phyloP scores from a whole-genome alignment of 73 alveolate genomes.

The Diophrys sp. region DNA sequence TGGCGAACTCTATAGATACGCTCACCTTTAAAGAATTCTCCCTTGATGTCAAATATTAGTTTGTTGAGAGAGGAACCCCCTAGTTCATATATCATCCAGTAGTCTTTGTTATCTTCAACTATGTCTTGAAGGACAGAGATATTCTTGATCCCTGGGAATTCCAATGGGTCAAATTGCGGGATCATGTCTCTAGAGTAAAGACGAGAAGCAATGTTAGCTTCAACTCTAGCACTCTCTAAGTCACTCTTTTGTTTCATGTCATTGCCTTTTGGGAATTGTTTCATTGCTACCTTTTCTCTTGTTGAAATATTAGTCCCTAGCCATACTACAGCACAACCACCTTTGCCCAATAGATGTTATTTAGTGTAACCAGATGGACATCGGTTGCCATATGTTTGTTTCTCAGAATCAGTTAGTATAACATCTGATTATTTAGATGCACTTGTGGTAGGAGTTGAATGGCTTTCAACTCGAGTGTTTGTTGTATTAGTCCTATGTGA shows the following conservation, averaged over 20 bases:
- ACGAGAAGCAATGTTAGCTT: slow-evolving; percentile 4
- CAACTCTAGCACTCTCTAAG: slow-evolving; percentile 20
- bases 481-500: background rate
- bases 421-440: background rate
- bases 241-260: slow-evolving; percentile 53
- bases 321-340: slow-evolving; percentile 86
- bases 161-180: slow-evolving; percentile 15
- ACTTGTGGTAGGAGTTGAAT: background rate
- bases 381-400: slow-evolving; percentile 56
- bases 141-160: slow-evolving; percentile 41
- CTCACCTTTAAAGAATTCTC: slow-evolving; percentile 74
- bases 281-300: slow-evolving; percentile 60
- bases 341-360: slow-evolving; percentile 65
- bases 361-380: slow-evolving; percentile 60
- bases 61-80: slow-evolving; percentile 66
- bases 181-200: slow-evolving; percentile 10
- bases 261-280: slow-evolving; percentile 54
- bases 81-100: slow-evolving; percentile 62
- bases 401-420: slow-evolving; percentile 1
- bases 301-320: slow-evolving; percentile 41
- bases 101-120: slow-evolving; percentile 53
- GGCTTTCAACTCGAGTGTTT: too few relatives aligned
- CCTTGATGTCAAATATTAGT: slow-evolving; percentile 60
- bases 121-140: slow-evolving; percentile 30
- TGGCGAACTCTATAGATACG: slow-evolving; percentile 58